Percentiles rank a stretch among this genome's conserved stretches.
These are phyloP conservation scores for Metschnikowia borealis DNA, from an alignment of 805 yeast genomes.

Conservation along the genomic window DNA sequence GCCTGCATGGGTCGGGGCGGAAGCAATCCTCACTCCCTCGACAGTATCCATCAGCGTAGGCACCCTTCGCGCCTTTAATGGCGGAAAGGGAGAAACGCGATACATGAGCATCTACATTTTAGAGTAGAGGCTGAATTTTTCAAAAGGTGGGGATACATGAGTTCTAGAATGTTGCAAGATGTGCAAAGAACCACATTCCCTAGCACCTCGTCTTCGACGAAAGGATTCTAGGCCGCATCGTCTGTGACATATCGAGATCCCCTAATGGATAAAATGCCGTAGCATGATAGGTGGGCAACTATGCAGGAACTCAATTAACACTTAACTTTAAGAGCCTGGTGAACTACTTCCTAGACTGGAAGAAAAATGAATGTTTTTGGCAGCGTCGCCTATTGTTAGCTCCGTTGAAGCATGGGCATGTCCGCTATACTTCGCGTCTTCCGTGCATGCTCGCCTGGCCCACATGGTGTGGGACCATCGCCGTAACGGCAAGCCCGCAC, in stretches of 20 bases:
- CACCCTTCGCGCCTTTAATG: neutral
- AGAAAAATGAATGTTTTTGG: neutral
- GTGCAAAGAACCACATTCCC: neutral
- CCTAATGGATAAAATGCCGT: neutral
- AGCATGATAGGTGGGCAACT: neutral
- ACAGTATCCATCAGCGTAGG: neutral
- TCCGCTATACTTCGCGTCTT: neutral
- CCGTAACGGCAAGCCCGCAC: neutral
- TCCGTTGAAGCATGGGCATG: neutral
- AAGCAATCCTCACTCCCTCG: conserved; percentile 3
- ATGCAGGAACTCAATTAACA: neutral
- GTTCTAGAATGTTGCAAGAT: neutral
- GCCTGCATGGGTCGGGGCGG: conserved; percentile 2
- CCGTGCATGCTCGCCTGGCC: neutral
- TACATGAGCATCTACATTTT: neutral
- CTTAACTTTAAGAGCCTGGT: neutral
- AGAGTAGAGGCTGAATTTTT: neutral
- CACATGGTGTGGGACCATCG: neutral
- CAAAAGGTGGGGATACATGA: neutral
- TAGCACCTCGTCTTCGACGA: neutral
- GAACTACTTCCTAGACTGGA: neutral
- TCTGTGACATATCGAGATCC: neutral
- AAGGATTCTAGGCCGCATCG: neutral
- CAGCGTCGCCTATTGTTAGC: neutral
- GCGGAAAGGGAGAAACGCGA: neutral